Base-by-base conservation (phyloP, 2,329 filamentous ascomycete genomes). In the Penicillium janthinellum region DNA sequence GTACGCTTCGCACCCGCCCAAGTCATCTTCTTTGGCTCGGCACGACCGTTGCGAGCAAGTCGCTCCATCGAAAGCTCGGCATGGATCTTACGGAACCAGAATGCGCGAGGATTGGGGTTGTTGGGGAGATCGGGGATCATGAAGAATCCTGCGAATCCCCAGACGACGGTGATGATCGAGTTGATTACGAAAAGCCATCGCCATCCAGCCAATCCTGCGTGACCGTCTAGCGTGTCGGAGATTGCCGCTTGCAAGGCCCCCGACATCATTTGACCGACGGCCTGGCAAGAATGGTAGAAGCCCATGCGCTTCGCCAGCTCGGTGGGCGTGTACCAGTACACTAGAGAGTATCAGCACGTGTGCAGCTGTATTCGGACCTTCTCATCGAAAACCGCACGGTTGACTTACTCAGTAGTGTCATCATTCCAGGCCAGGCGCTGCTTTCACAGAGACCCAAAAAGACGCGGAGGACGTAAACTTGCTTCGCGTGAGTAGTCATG, bases 21-120 rank as follows among this genome's bases (percentile, higher is more conserved):
- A 2, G 75, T 78, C 61, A 82, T 78, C 38, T 71, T 75, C 69
- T 79, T 81, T 0, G 79, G 76, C 56, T 82, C 80, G 8, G 78
- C 77, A 25, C 80, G 76, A 6, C 77, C 76, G 60, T 82, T 73
- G 0, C 80, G 74, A 44, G 75, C 73, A 1, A 83, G 70, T 4
- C 81, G 72, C 34, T 77, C 74, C 70, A 80, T 77, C 0, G 80
- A 78, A 44, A 82, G 70, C 45, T 74, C 71, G 5, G 73, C 75
- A 56, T 83, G 76, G 1, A 71, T 70, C 15, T 74, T 70, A 12
- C 72, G 78, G 65, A 82, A 81, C 81, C 80, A 83, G 45, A 70
- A 62, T 4, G 64, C 63, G 22, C 64, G 64, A 0, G 67, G 67
- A 20, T 70, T 70, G 1, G 67, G 67, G 7, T 63, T 70, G 48